Percentiles rank a stretch among this genome's conserved stretches.
phyloP scores from a whole-genome alignment of 225 moss, liverwort and hornwort genomes.

The Lunularia cruciata region DNA sequence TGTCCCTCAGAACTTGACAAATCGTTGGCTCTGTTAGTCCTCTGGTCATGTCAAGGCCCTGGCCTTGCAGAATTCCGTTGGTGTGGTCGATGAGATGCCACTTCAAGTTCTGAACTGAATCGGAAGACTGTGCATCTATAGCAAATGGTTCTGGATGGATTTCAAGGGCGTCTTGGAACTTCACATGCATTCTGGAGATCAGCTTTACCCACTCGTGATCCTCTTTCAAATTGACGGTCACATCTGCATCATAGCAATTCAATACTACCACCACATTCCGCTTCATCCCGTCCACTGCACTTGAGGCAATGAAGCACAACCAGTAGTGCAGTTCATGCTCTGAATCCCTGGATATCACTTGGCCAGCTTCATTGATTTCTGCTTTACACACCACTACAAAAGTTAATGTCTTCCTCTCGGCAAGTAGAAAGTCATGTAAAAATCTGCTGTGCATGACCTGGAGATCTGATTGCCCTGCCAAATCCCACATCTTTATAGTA shows the following conservation, averaged over 20 bases:
- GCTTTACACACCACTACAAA: neutral
- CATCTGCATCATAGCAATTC: neutral
- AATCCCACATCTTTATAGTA: neutral
- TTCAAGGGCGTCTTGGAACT: neutral
- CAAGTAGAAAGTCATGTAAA: neutral
- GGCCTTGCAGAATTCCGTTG: neutral
- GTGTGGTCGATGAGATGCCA: neutral
- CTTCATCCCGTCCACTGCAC: constrained; percentile 1
- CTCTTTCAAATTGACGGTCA: neutral
- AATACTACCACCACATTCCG: neutral
- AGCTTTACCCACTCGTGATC: neutral
- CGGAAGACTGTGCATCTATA: neutral
- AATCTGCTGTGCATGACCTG: constrained; percentile 1
- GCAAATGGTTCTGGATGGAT: neutral
- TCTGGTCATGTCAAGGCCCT: neutral
- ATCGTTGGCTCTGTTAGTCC: neutral
- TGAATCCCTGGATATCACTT: neutral
- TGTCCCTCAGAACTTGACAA: neutral
- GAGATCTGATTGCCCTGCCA: neutral
- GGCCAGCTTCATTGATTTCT: neutral
- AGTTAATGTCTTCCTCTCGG: neutral
- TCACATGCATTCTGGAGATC: neutral
- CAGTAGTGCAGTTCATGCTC: neutral
- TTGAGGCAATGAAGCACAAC: neutral
- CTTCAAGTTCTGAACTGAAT: neutral